Percentiles rank a stretch among this genome's conserved stretches.
These are phyloP conservation scores for Tulasnella sp. DNA, from an alignment of 768 basidiomycete species.

Conservation along the genomic window DNA sequence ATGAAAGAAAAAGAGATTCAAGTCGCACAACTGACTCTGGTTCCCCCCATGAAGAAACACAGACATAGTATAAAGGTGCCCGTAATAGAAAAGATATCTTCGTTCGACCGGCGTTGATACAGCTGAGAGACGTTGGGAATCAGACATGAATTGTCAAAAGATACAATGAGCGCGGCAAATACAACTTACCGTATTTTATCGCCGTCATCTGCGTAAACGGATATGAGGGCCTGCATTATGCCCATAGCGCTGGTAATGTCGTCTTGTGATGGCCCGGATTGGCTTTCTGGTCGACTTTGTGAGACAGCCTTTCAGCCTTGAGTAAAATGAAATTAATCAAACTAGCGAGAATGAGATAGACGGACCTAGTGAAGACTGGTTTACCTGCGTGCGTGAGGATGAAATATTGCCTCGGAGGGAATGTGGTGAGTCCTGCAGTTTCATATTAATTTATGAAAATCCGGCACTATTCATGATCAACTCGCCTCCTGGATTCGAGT, in stretches of 20 bases:
- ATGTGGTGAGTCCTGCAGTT: no score
- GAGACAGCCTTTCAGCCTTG: background rate
- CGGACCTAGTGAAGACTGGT: conserved; percentile 84
- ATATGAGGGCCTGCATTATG: conserved; percentile 89
- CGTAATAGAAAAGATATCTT: conserved; percentile 79
- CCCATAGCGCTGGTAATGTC: conserved; percentile 70
- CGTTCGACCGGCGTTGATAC: conserved; percentile 68
- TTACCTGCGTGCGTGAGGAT: conserved; percentile 93
- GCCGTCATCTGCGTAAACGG: conserved; percentile 84
- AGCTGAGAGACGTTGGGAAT: conserved; percentile 34
- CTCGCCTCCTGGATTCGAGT: no score
- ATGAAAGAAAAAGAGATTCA: conserved; percentile 15
- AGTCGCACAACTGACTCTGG: conserved; percentile 82
- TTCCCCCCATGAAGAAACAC: conserved; percentile 85
- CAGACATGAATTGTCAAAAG: background rate
- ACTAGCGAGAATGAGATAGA: background rate
- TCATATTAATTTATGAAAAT: no score
- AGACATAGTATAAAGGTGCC: conserved; percentile 82
- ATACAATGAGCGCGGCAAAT: background rate
- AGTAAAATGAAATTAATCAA: background rate
- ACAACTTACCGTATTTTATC: conserved; percentile 42
- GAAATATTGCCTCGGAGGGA: conserved; percentile 59
- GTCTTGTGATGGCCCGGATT: conserved; percentile 27
- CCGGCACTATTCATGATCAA: no score
- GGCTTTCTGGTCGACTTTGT: conserved; percentile 16